These are phyloP conservation scores for Anthoceros angustus DNA, from an alignment of 225 moss, liverwort and hornwort species.

Conservation along the genomic window DNA sequence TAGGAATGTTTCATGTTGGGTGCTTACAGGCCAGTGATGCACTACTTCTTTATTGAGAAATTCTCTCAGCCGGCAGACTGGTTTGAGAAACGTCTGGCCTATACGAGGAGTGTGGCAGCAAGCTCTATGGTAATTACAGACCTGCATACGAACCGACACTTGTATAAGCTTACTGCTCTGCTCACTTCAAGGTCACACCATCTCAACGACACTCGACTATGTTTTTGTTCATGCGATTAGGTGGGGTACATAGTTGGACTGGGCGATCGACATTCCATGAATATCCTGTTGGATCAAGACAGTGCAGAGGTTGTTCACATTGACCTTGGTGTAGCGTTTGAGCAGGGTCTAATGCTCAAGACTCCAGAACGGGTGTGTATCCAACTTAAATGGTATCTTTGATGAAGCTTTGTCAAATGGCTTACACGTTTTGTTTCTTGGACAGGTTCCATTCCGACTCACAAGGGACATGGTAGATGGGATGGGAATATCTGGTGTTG, in stretches of 20 bases:
- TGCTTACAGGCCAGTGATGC: slow-evolving; percentile 72
- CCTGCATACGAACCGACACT: too few species aligned
- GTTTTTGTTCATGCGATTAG: slow-evolving; percentile 16
- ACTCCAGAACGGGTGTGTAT: slow-evolving; percentile 76
- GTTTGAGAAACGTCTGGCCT: slow-evolving; percentile 97
- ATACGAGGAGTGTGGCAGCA: slow-evolving; percentile 90
- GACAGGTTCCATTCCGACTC: slow-evolving; percentile 91
- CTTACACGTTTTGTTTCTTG: neutral
- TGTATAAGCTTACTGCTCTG: too few species aligned
- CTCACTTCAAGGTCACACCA: too few species aligned
- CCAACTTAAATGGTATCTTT: neutral
- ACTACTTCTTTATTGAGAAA: slow-evolving; percentile 84
- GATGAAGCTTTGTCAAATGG: neutral
- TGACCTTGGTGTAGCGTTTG: slow-evolving; percentile 91
- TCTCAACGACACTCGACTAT: neutral
- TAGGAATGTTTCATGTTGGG: neutral
- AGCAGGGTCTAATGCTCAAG: slow-evolving; percentile 96
- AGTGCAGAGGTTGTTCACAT: slow-evolving; percentile 97
- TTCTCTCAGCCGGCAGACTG: slow-evolving; percentile 70
- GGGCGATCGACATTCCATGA: slow-evolving; percentile 95
- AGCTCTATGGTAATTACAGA: slow-evolving; percentile 67
- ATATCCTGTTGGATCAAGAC: slow-evolving; percentile 73
- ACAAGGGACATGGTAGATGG: slow-evolving; percentile 91
- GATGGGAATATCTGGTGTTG: slow-evolving; percentile 94
- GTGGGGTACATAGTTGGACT: slow-evolving; percentile 97